Conservation (phyloP, 2,329 filamentous ascomycete genomes). For the Didymella pinodella region DNA sequence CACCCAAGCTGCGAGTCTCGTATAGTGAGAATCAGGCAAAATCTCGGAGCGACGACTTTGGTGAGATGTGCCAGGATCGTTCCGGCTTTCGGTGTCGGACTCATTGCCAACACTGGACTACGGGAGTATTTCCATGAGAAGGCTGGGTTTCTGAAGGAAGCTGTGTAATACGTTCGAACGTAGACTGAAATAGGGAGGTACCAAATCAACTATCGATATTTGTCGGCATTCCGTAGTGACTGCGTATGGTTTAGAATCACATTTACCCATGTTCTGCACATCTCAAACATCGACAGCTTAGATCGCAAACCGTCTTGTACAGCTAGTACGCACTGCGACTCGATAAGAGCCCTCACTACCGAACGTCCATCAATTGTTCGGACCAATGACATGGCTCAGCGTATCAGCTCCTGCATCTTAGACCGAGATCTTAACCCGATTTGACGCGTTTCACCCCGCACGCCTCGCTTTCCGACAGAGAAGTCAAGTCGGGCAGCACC, state of each 20-base stretch:
- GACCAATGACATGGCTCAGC: conserved; percentile 17
- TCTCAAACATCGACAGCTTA: neutral
- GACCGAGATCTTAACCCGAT: conserved; percentile 23
- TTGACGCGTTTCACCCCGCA: conserved; percentile 17
- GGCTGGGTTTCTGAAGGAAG: conserved; percentile 7
- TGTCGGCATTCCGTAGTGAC: conserved; percentile 5
- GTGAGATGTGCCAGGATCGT: conserved; percentile 41
- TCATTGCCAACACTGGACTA: conserved; percentile 36
- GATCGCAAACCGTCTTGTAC: neutral
- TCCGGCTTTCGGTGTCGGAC: conserved; percentile 41
- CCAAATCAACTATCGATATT: neutral
- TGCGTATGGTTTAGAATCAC: neutral
- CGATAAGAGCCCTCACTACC: conserved; percentile 4
- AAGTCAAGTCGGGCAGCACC: conserved; percentile 5
- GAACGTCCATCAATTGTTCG: conserved; percentile 2
- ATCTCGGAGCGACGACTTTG: conserved; percentile 31
- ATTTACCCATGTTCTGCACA: neutral
- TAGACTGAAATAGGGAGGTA: neutral
- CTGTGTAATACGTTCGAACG: neutral
- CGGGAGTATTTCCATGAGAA: conserved; percentile 30
- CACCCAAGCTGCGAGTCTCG: conserved; percentile 20
- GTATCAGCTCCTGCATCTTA: conserved; percentile 19
- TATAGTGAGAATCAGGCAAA: conserved; percentile 26
- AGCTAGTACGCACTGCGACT: neutral
- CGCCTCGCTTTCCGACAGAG: conserved; percentile 12